A percentile compares a stretch with the other conserved stretches of the same genome.
phyloP scores from a whole-genome alignment of 169 alveolate species.

The Plasmodium reichenowi region DNA sequence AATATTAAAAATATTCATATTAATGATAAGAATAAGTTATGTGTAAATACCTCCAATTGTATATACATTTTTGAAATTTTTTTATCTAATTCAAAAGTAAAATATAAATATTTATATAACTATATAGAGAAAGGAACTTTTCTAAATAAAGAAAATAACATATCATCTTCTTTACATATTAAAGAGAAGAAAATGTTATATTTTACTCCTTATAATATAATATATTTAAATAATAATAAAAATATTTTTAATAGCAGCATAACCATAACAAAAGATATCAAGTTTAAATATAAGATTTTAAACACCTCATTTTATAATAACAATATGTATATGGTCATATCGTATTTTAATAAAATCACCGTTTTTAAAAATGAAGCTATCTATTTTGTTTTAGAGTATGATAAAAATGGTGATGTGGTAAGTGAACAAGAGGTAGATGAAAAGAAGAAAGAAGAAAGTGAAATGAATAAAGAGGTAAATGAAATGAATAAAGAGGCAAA shows the following conservation, averaged over 20 bases:
- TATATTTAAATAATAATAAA: constrained; percentile 7
- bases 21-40: constrained; percentile 19
- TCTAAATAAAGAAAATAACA: constrained; percentile 1
- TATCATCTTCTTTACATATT: not conserved
- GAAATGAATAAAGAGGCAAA: not conserved
- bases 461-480: not conserved
- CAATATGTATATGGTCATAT: not conserved
- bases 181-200: constrained; percentile 33
- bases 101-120: not conserved
- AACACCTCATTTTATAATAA: constrained; percentile 4
- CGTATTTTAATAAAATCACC: constrained; percentile 19
- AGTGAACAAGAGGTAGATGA: not conserved
- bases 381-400: constrained; percentile 5
- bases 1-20: constrained; percentile 17
- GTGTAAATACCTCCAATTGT: constrained; percentile 18
- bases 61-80: constrained; percentile 9
- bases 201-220: constrained; percentile 14
- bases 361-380: constrained; percentile 8
- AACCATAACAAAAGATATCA: constrained; percentile 16
- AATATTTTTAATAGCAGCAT: constrained; percentile 23
- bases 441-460: not conserved
- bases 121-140: not conserved
- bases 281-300: constrained; percentile 8
- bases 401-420: constrained; percentile 9
- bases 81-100: not conserved